Conservation (phyloP, 1,284 basidiomycete genomes). For the Naganishia liquefaciens region DNA sequence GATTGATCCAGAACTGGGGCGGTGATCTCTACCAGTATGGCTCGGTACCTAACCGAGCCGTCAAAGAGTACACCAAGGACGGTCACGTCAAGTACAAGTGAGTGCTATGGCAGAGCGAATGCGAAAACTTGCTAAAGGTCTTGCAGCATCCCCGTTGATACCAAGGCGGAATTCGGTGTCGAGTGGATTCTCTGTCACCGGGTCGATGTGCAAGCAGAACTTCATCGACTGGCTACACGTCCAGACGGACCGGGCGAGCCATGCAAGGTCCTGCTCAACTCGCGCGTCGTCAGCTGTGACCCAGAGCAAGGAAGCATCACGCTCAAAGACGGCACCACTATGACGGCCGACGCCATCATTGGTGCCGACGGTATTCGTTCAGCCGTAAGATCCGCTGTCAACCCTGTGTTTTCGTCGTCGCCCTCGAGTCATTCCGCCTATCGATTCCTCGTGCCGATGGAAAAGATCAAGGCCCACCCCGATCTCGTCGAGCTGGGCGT, state of each 20-base stretch:
- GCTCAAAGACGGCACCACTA: constrained; percentile 37
- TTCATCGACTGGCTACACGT: constrained; percentile 38
- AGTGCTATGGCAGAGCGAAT: neutral
- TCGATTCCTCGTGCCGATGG: constrained; percentile 38
- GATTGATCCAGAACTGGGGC: constrained; percentile 35
- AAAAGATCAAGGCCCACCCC: constrained; percentile 34
- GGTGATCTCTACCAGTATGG: constrained; percentile 33
- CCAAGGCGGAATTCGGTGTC: constrained; percentile 11
- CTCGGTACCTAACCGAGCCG: constrained; percentile 12
- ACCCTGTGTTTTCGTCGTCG: constrained; percentile 34
- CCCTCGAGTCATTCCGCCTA: constrained; percentile 44
- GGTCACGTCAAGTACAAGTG: constrained; percentile 23
- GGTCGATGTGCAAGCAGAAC: constrained; percentile 44
- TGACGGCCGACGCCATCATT: constrained; percentile 41
- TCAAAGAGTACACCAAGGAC: constrained; percentile 12
- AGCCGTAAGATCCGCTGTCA: constrained; percentile 37
- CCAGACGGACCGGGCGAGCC: constrained; percentile 33
- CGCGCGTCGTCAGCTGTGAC: constrained; percentile 33
- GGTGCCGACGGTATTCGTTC: constrained; percentile 47
- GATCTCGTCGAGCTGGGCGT: constrained; percentile 34
- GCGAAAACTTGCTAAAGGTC: neutral
- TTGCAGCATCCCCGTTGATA: constrained; percentile 20
- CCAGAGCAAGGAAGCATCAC: constrained; percentile 37
- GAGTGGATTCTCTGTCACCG: constrained; percentile 45
- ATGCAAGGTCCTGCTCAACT: constrained; percentile 32